Evolutionary conservation across 345 rosid genomes (phyloP), one percentile per base, ranked within the genome.

Genomic region (Clarkia xantiana): DNA sequence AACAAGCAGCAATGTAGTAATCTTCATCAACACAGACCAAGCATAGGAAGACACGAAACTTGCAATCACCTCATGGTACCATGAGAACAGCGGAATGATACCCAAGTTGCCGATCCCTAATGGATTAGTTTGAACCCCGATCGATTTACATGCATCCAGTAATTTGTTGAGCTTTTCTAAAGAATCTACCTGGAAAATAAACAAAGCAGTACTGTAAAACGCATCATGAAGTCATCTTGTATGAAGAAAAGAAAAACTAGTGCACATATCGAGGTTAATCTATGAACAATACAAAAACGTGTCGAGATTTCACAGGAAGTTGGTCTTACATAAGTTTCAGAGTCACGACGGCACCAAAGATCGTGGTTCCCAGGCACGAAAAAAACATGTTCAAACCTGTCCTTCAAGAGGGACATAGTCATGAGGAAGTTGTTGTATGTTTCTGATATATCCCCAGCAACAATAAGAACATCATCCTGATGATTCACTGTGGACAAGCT

Each of bases 361-460:
- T 81, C 80, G 55, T 81, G 84, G 55, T 81, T 81, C 44, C 81
- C 81, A 11, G 88, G 88, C 11, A 75, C 73, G 52, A 42, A 81
- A 29, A 81, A 71, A 44, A 77, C 76, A 48, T 71, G 70, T 19
- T 55, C 49, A 46, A 77, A 77, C 51, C 67, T 65, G 46, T 75
- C 81, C 66, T 71, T 77, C 74, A 81, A 53, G 47, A 75, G 72
- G 38, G 76, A 69, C 84, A 81, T 73, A 0, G 84, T 77, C 17
- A 54, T 51, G 55, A 58, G 47, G n/a, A 81, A 77, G 18, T 75
- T 67, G 42, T 55, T 17, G 36, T 51, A 65, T 1, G 72, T 71
- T 71, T 81, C 84, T 0, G 88, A 84, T 2, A 81, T 81, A 63
- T 81, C 88, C 18, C 88, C 79, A 3, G 81, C 81, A 54, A 77